Conservation (phyloP, 225 moss, liverwort and hornwort genomes). For the Marchantia polymorpha region DNA sequence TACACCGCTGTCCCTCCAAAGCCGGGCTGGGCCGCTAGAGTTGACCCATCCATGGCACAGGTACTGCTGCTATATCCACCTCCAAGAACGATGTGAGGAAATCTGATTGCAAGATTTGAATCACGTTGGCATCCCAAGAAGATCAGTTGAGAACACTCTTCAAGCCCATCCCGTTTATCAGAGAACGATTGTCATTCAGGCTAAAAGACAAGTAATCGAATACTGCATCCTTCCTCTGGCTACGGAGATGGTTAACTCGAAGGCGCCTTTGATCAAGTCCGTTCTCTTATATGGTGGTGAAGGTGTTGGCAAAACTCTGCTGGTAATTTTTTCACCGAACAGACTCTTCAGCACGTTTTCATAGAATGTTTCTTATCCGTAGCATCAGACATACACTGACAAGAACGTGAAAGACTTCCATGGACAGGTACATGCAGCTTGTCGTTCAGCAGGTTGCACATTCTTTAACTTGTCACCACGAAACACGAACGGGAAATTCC, state of each 20-base stretch:
- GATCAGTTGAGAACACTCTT: background rate
- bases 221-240: slow-evolving; percentile 66
- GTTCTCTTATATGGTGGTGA: slow-evolving; percentile 73
- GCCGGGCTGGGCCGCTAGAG: slow-evolving; percentile 41
- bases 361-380: background rate
- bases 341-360: background rate
- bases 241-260: slow-evolving; percentile 60
- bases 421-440: slow-evolving; percentile 74
- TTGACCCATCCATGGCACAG: slow-evolving; percentile 70
- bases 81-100: slow-evolving; percentile 1
- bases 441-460: slow-evolving; percentile 59
- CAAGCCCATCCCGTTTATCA: background rate
- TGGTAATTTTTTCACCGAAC: slow-evolving; percentile 39
- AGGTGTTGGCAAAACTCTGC: slow-evolving; percentile 80
- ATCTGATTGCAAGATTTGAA: background rate
- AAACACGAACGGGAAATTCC: slow-evolving; percentile 75
- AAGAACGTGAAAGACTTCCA: background rate
- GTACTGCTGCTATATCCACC: slow-evolving; percentile 31
- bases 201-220: slow-evolving; percentile 68
- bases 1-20: slow-evolving; percentile 32
- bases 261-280: slow-evolving; percentile 64
- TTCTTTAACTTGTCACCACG: slow-evolving; percentile 70
- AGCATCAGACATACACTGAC: background rate
- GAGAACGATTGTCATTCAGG: slow-evolving; percentile 26
- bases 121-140: background rate